These are phyloP conservation scores for Pezicula neosporulosa DNA, from an alignment of 2,329 filamentous ascomycete species.

Conservation along the genomic window DNA sequence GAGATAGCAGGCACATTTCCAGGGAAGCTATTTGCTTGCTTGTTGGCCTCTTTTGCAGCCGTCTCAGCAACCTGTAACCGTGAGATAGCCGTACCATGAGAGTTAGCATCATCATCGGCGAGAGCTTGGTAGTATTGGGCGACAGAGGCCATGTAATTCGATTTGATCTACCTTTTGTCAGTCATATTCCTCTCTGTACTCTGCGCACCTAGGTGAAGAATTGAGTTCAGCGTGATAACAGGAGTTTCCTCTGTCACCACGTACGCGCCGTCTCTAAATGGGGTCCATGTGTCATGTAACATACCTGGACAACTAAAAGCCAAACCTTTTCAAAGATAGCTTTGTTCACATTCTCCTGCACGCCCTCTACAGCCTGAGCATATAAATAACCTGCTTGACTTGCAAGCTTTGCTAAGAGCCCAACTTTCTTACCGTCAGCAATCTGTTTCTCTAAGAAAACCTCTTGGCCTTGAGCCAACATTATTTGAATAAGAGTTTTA, in stretches of 20 bases:
- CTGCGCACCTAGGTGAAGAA: not conserved
- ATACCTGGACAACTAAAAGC: slow-evolving; percentile 76
- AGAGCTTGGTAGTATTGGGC: slow-evolving; percentile 93
- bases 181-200: slow-evolving; percentile 10
- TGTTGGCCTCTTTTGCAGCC: slow-evolving; percentile 74
- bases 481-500: slow-evolving; percentile 88
- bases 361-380: slow-evolving; percentile 80
- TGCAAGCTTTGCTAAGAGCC: slow-evolving; percentile 85
- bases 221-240: not conserved
- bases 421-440: slow-evolving; percentile 87
- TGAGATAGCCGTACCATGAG: slow-evolving; percentile 80
- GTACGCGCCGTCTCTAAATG: slow-evolving; percentile 7
- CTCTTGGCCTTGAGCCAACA: slow-evolving; percentile 93
- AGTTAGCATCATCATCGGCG: slow-evolving; percentile 84
- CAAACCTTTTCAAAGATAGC: slow-evolving; percentile 94
- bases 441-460: slow-evolving; percentile 97
- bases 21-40: slow-evolving; percentile 76
- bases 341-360: slow-evolving; percentile 88
- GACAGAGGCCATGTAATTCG: slow-evolving; percentile 76
- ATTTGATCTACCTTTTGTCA: slow-evolving; percentile 57
- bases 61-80: slow-evolving; percentile 78
- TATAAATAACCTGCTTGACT: slow-evolving; percentile 90
- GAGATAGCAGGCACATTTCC: slow-evolving; percentile 73
- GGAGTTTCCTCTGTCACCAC: not conserved
- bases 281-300: slow-evolving; percentile 15